A percentile compares a stretch with the other conserved stretches of the same genome.
These are phyloP conservation scores for Scytalidium sp. DNA, from an alignment of 2,329 filamentous ascomycete species.

Conservation along the genomic window DNA sequence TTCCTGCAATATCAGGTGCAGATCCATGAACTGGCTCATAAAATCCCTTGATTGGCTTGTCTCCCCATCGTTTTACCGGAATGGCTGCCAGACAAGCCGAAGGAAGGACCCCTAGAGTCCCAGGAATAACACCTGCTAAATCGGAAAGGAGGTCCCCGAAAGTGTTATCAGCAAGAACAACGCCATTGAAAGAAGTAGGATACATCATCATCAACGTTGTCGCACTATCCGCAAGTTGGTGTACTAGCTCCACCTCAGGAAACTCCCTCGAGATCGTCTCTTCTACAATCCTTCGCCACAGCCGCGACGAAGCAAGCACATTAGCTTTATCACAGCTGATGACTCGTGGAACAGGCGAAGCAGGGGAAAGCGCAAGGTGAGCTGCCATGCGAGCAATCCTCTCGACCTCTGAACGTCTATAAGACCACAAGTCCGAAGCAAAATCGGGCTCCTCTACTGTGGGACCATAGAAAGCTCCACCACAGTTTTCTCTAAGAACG, in stretches of 20 bases:
- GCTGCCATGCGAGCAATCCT: slow-evolving; percentile 77
- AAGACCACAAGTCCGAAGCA: slow-evolving; percentile 79
- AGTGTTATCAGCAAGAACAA: slow-evolving; percentile 20
- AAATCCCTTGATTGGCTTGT: slow-evolving; percentile 55
- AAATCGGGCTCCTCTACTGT: slow-evolving; percentile 68
- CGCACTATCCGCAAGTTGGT: slow-evolving; percentile 20
- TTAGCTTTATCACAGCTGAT: slow-evolving; percentile 23
- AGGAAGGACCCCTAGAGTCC: slow-evolving; percentile 1
- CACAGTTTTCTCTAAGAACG: slow-evolving; percentile 83
- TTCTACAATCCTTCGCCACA: slow-evolving; percentile 19
- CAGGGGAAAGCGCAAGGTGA: slow-evolving; percentile 69
- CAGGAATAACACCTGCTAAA: slow-evolving; percentile 16
- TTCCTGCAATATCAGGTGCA: slow-evolving; percentile 53
- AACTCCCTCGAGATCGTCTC: slow-evolving; percentile 16
- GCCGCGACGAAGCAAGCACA: slow-evolving; percentile 19
- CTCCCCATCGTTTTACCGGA: slow-evolving; percentile 31
- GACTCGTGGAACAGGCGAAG: slow-evolving; percentile 53
- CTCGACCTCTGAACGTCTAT: slow-evolving; percentile 79
- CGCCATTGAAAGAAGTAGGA: slow-evolving; percentile 18
- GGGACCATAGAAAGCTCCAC: slow-evolving; percentile 90
- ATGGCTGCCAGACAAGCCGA: slow-evolving; percentile 1
- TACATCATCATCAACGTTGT: slow-evolving; percentile 16
- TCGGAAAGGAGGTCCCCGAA: slow-evolving; percentile 26
- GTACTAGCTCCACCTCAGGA: slow-evolving; percentile 14
- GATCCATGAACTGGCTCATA: slow-evolving; percentile 58